Percentiles rank a stretch among this genome's conserved stretches.
Evolutionary conservation across 805 yeast species (phyloP).

Genomic region (Metschnikowia cubensis): DNA sequence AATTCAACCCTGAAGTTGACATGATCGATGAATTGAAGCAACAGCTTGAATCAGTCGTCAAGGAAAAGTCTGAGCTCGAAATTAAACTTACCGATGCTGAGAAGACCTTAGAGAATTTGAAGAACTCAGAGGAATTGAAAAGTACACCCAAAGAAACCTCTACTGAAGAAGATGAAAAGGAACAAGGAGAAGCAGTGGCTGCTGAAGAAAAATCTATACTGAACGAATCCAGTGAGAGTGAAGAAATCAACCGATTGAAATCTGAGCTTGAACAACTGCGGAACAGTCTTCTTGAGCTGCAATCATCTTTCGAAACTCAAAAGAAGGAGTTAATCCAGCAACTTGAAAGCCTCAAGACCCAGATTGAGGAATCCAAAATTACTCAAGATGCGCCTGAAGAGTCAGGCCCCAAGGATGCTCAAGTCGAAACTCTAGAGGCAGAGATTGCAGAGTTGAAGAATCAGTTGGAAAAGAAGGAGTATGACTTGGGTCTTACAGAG

Average conservation of each 20-base stretch:
- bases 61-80: slow-evolving; percentile 15
- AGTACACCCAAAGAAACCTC: not conserved
- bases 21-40: not conserved
- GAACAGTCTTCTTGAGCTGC: not conserved
- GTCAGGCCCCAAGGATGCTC: not conserved
- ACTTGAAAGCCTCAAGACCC: not conserved
- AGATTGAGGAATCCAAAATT: not conserved
- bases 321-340: not conserved
- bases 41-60: not conserved
- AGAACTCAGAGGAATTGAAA: not conserved
- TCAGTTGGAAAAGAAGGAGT: slow-evolving; percentile 15
- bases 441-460: slow-evolving; percentile 11
- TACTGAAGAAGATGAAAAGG: not conserved
- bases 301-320: not conserved
- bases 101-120: slow-evolving; percentile 5
- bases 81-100: not conserved
- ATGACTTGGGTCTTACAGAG: slow-evolving; percentile 13
- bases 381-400: not conserved
- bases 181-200: not conserved
- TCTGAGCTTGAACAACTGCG: slow-evolving; percentile 3
- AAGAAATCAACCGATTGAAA: slow-evolving; percentile 2
- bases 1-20: not conserved
- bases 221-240: not conserved
- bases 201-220: not conserved
- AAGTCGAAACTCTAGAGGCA: not conserved